Evolutionary conservation across 139 green algal genomes (phyloP).

Genomic region (Ulvella scutata): DNA sequence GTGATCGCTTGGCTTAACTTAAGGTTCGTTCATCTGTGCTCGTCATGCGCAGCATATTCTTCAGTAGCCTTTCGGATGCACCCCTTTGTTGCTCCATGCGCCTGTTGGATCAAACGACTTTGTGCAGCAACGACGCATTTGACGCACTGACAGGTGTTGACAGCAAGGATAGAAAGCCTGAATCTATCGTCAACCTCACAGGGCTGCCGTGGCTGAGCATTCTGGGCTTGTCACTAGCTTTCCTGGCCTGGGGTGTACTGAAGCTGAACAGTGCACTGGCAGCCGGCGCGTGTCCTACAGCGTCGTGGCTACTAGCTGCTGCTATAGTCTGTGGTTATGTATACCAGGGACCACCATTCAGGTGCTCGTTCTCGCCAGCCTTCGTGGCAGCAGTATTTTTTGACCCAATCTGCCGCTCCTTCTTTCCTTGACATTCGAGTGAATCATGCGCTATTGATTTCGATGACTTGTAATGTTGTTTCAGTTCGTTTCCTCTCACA

Average conservation of each 20-base stretch:
- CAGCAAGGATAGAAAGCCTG: constrained; percentile 50
- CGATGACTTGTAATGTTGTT: too few relatives aligned
- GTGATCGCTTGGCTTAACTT: constrained; percentile 95
- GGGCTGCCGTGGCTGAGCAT: constrained; percentile 19
- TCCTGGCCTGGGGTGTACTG: constrained; percentile 29
- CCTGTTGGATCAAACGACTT: background rate
- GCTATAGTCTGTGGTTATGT: constrained; percentile 83
- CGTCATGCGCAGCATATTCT: background rate
- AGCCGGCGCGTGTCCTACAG: constrained; percentile 8
- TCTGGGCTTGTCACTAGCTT: constrained; percentile 20
- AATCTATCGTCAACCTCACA: constrained; percentile 89
- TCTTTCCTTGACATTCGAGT: background rate
- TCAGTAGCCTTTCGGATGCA: background rate
- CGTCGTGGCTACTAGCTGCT: constrained; percentile 36
- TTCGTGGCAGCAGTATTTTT: too few relatives aligned
- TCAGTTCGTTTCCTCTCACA: too few relatives aligned
- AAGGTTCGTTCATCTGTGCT: constrained; percentile 27
- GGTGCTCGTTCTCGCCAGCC: constrained; percentile 24
- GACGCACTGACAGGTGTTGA: constrained; percentile 84
- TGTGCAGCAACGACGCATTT: constrained; percentile 86
- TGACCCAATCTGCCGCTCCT: background rate
- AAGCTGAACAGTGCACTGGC: constrained; percentile 33
- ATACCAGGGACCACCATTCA: constrained; percentile 95
- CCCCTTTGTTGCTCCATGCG: background rate
- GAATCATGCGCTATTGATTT: too few relatives aligned